Base-by-base conservation (phyloP, 345 rosid genomes). In the Syzygium aqueum region DNA sequence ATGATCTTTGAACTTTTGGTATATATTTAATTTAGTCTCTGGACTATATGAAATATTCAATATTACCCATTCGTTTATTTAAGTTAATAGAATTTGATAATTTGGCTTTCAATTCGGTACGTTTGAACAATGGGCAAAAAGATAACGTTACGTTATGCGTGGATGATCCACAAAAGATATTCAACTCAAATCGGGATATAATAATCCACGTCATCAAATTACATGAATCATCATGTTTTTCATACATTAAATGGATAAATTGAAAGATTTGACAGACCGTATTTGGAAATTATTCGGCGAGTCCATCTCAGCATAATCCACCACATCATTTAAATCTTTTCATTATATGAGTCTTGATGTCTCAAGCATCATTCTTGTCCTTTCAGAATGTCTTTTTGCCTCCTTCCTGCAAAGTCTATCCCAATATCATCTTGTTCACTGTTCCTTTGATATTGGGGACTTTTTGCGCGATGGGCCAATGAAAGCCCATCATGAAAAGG, bases 11-110 rank as follows among this genome's bases (percentile, higher is more conserved):
- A 54, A 54, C 27, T 54, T 54, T 54, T 22, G 11, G 5, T 73
- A 73, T 7, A 73, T 37, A 1, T 37, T 73, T 33, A 17, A 33
- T 67, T 7, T 73, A 33, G 14, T 37, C 3, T 3, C 22, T 37
- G 9, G 4, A 63, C 19, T 63, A n/a, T 28, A n/a, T 63, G 2
- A n/a, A 37, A 73, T 73, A 3, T 22, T 19, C 25, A 19, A 19
- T 73, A 0, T 19, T 73, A 33, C 37, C 3, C 49, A 33, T 73
- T 7, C 3, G 21, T 73, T 73, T 9, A 73, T 19, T 73, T 1
- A 2, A 17, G 1, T 9, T 67, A 33, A 67, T 0, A 0, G 0
- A 67, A 33, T 9, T 37, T 19, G 80, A 3, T 73, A 0, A 73
- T 73, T 37, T 73, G 80, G 10, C 11, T 9, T 73, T 14, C 11